phyloP scores from a whole-genome alignment of 1,284 basidiomycete genomes.

The Pascua sp. region DNA sequence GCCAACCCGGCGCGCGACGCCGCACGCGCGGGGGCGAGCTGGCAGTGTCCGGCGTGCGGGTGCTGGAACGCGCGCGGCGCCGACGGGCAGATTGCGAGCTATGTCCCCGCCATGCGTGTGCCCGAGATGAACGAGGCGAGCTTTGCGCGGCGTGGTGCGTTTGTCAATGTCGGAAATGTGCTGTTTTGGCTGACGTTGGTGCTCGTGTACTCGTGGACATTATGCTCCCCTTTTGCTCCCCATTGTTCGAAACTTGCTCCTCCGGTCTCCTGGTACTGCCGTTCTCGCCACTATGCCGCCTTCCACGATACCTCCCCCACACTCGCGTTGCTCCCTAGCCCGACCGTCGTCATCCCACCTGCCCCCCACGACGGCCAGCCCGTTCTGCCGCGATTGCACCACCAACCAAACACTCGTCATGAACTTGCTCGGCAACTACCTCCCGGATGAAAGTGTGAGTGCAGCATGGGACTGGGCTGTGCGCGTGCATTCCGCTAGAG shows the following conservation, averaged over 20 bases:
- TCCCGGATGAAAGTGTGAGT: constrained; percentile 63
- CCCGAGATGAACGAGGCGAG: constrained; percentile 64
- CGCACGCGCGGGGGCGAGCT: constrained; percentile 27
- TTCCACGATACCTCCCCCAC: no score
- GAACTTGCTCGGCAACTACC: constrained; percentile 80
- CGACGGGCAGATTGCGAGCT: constrained; percentile 68
- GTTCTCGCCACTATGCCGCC: no score
- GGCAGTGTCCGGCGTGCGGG: constrained; percentile 40
- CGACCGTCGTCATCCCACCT: constrained; percentile 29
- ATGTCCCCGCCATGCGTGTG: constrained; percentile 83
- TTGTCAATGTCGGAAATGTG: no score
- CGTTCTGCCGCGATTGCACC: constrained; percentile 79
- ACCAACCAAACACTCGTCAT: constrained; percentile 84
- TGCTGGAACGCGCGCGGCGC: constrained; percentile 45
- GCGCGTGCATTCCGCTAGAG: no score
- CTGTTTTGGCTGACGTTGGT: neutral
- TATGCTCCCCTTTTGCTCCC: no score
- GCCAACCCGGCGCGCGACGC: constrained; percentile 21
- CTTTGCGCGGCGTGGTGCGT: constrained; percentile 70
- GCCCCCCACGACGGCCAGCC: constrained; percentile 29
- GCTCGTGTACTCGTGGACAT: no score
- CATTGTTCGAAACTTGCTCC: no score
- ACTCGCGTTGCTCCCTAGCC: constrained; percentile 17
- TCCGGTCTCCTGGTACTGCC: no score
- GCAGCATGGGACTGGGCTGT: constrained; percentile 9